These are phyloP conservation scores for Pseudonitzschia multiseries DNA, from an alignment of 108 stramenopile species.

Conservation along the genomic window DNA sequence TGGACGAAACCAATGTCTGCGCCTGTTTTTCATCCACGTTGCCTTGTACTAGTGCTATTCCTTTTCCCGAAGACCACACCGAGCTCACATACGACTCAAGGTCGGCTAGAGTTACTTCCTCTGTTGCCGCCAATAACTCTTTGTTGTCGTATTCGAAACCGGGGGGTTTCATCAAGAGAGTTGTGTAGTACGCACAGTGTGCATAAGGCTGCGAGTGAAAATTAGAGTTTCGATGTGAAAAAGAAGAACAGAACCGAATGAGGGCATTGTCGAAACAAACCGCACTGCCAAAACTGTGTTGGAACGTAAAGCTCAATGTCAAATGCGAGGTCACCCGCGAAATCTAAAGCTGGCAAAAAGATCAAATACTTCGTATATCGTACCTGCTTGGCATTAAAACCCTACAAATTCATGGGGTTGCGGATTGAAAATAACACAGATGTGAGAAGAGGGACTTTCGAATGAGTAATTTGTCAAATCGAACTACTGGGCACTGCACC, in stretches of 20 bases:
- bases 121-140: constrained; percentile 51
- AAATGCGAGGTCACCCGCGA: no score
- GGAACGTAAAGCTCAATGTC: background rate
- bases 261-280: no score
- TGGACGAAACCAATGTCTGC: constrained; percentile 52
- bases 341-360: background rate
- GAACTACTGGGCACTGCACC: no score
- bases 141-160: constrained; percentile 61
- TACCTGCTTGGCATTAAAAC: constrained; percentile 31
- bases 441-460: background rate
- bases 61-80: constrained; percentile 74
- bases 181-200: constrained; percentile 64
- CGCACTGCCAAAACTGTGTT: background rate
- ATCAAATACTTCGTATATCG: background rate
- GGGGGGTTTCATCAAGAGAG: constrained; percentile 53
- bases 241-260: constrained; percentile 4
- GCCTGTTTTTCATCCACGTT: constrained; percentile 78
- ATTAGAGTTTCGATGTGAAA: constrained; percentile 47
- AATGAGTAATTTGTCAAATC: background rate
- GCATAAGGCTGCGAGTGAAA: constrained; percentile 60
- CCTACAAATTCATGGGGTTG: background rate
- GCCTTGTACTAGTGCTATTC: constrained; percentile 78
- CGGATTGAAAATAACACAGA: background rate
- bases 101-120: constrained; percentile 45
- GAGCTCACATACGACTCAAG: constrained; percentile 55